Evolutionary conservation across 257 asterid species (phyloP), one percentile per base, ranked within the genome.

Genomic region (Solanum virginianum): DNA sequence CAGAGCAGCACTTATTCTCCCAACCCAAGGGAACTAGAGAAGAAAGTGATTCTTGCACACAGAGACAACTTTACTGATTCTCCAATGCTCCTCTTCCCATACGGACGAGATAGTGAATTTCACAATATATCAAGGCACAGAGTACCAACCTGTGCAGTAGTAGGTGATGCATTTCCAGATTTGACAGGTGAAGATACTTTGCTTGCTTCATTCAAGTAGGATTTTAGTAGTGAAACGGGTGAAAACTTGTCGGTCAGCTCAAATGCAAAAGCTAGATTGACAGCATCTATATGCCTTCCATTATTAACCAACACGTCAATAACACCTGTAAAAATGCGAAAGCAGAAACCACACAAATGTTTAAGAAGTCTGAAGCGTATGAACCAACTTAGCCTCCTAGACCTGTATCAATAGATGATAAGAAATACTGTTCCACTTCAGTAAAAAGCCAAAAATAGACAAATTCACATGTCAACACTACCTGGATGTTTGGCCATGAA

Each of bases 251-350:
- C 88, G 3, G 97, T 95, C 81, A 94, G 98, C 88, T 92, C 98
- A 87, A 95, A 97, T 22, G 98, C 96, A 90, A 94, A 91, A 83
- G 97, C 98, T 84, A 97, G 89, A 88, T 97, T 97, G 89, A 95
- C 99, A 87, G 99, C 99, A 91, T 97, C 99, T 80, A 97, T 92
- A 75, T 94, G 99, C 84, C 97, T 93, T 81, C 98, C 99, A 85
- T 88, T 95, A 92, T 88, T 95, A 77, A 94, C 88, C 92, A 97
- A 87, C 84, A 93, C 97, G 88, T 89, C 92, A 89, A 95, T 92
- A 77, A 95, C 98, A 86, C 99, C 99, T 97, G 95, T 81, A 85
- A n/a, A 87, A 41, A 84, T 81, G 77, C 85, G 87, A 18, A 72
- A 51, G 51, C 66, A 85, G 81, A 24, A 70, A 6, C 36, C 80